These are phyloP conservation scores for Leishmania tarentolae DNA, from an alignment of 208 protist species.

Conservation along the genomic window DNA sequence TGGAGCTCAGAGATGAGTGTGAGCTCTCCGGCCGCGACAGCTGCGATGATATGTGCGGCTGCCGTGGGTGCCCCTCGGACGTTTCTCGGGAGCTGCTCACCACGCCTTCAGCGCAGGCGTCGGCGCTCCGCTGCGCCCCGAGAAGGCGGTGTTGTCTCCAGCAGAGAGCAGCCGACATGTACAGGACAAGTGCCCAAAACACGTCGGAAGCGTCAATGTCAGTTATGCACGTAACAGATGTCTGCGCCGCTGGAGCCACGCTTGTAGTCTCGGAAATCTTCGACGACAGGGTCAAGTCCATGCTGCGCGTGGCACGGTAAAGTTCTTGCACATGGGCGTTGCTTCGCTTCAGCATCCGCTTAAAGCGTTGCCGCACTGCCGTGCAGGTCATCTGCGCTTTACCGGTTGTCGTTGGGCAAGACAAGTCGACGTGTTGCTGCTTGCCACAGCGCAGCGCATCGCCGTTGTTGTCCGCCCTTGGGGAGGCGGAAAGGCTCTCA, in stretches of 20 bases:
- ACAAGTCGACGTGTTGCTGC: not conserved
- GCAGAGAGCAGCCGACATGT: slow-evolving; percentile 20
- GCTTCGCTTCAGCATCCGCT: not conserved
- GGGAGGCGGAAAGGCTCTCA: not conserved
- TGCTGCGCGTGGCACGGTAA: not conserved
- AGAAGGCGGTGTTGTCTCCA: slow-evolving; percentile 8
- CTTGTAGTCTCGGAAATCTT: not conserved
- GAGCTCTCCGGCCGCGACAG: not conserved
- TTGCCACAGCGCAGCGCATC: not conserved
- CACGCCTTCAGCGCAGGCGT: slow-evolving; percentile 1
- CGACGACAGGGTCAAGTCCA: not conserved
- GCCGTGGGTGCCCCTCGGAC: not conserved
- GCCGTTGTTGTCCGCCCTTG: not conserved
- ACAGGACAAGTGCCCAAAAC: slow-evolving; percentile 22
- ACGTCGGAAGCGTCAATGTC: slow-evolving; percentile 21
- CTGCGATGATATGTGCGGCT: not conserved
- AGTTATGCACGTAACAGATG: not conserved
- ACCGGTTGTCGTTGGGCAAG: not conserved
- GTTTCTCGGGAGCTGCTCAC: slow-evolving; percentile 12
- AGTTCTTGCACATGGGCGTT: not conserved
- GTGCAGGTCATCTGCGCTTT: not conserved
- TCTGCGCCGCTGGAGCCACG: not conserved
- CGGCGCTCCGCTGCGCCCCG: not conserved
- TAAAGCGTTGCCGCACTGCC: slow-evolving; percentile 5
- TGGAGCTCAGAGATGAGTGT: slow-evolving; percentile 1